Conservation (phyloP, 2,329 filamentous ascomycete species). For the Monilinia fructigena region DNA sequence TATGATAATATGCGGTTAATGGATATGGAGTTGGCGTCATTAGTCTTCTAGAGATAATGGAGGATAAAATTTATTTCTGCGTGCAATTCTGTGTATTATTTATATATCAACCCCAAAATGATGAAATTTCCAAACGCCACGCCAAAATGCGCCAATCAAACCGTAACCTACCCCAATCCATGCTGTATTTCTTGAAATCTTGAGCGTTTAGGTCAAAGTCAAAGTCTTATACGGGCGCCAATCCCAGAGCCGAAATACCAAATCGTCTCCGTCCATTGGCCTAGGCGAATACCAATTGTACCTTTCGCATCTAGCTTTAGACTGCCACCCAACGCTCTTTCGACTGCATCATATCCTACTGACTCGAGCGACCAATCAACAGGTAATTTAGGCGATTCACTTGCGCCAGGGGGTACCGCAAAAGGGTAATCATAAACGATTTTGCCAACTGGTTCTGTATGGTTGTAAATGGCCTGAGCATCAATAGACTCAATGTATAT, state of each 20-base stretch:
- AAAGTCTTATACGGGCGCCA: conserved; percentile 61
- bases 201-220: not conserved
- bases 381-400: conserved; percentile 71
- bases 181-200: conserved; percentile 2
- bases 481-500: conserved; percentile 77
- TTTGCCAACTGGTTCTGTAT: conserved; percentile 71
- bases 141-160: conserved; percentile 1
- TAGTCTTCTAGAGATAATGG: conserved; percentile 24
- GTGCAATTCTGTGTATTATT: conserved; percentile 20
- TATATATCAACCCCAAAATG: conserved; percentile 17
- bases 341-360: conserved; percentile 80
- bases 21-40: conserved; percentile 32
- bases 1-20: conserved; percentile 26
- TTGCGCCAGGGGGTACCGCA: conserved; percentile 70
- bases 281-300: conserved; percentile 70
- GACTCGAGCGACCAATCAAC: conserved; percentile 76
- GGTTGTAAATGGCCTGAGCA: conserved; percentile 82
- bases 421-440: conserved; percentile 77
- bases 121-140: conserved; percentile 16
- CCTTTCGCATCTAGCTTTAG: conserved; percentile 78
- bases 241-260: conserved; percentile 71
- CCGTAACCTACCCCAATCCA: not conserved
- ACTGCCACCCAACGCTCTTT: conserved; percentile 74
- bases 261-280: conserved; percentile 70
- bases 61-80: conserved; percentile 26